phyloP scores from a whole-genome alignment of 345 rosid species.

The Eucalyptus sideroxylon region DNA sequence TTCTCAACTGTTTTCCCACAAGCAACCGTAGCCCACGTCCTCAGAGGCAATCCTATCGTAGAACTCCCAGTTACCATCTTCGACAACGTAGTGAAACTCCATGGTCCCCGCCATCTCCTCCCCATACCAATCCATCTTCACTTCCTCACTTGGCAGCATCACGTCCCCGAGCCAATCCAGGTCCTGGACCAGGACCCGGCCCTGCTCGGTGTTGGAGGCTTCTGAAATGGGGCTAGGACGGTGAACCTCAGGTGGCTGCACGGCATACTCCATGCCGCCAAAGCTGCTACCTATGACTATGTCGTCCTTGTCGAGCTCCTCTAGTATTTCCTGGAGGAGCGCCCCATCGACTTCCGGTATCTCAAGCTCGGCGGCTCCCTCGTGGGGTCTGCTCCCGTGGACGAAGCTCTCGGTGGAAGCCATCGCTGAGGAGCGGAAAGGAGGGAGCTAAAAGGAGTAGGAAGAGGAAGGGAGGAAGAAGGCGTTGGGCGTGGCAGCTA shows the following conservation, averaged over 20 bases:
- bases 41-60: neutral
- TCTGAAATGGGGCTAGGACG: neutral
- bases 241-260: neutral
- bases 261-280: neutral
- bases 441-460: neutral
- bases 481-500: neutral
- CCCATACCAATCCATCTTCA: neutral
- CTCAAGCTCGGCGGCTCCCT: neutral
- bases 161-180: neutral
- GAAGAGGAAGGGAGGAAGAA: neutral
- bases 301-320: neutral
- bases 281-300: neutral
- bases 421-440: neutral
- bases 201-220: neutral
- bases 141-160: neutral
- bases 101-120: neutral
- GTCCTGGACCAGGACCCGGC: neutral
- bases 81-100: neutral
- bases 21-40: neutral
- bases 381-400: neutral
- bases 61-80: neutral
- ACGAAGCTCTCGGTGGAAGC: neutral
- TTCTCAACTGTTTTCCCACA: conserved; percentile 2
- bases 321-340: conserved; percentile 1
- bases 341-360: neutral